Base-by-base conservation (phyloP, 768 basidiomycete genomes). In the Podaxis mareebaensis region DNA sequence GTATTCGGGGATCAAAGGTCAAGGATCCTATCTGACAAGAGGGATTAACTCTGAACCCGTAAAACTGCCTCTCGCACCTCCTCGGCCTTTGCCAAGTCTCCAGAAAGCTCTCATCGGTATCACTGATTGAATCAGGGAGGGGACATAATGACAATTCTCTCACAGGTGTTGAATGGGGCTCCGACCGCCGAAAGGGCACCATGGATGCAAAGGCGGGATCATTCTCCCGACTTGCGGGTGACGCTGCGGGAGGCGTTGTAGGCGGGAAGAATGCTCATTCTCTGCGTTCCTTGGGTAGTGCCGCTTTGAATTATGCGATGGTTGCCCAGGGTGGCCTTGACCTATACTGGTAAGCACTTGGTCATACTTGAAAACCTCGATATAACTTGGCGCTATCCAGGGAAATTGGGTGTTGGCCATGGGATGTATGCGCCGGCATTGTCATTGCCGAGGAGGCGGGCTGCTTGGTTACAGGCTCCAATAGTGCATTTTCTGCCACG, bases 391-490 rank as follows among this genome's bases (percentile, higher is more conserved):
- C 51, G 20, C 44, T 39, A 39, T 46, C n/a, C 64, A 91, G 90
- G 90, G 92, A 94, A 74, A 89, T 95, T 65, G 94, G 94, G 24
- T 84, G 82, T 66, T 83, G 81, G 80, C 86, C 91, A 13, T 96
- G 93, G 95, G 92, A 96, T 74, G 90, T 96, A 48, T 93, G 89
- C 68, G 95, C 96, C 2, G 96, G 95, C 0, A 87, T 92, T 12
- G 88, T 96, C 67, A 96, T 99, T 64, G 90, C 92, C 0, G 84
- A 92, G 65, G 96, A 96, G 73, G 92, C 96, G 0, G 96, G 96
- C 4, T 85, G 90, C 13, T 77, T 89, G 11, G 86, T 92, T 33
- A 89, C 90, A 17, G 94, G 93, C 38, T 88, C 87, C 54, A 81
- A 89, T 56, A 76, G 73, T 22, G 74, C 74, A 8, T 79, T 86